Percentiles rank a stretch among this genome's conserved stretches.
Conservation (phyloP, 208 protist species). For the Leishmania major region DNA sequence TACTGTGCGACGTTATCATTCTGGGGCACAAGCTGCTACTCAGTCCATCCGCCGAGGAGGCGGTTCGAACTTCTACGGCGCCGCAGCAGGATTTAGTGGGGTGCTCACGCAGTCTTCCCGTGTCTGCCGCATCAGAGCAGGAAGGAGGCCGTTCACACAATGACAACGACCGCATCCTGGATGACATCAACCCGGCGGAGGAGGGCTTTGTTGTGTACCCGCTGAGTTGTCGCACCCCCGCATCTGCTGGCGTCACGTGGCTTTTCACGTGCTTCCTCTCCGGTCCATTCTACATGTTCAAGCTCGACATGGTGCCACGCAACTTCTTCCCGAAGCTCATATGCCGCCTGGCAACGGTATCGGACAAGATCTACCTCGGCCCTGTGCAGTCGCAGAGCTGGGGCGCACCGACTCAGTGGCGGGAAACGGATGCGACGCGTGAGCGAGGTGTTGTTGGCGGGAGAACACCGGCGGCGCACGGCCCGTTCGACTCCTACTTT, state of each 20-base stretch:
- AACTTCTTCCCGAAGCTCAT: conserved; percentile 80
- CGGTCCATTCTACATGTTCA: conserved; percentile 85
- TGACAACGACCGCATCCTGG: not conserved
- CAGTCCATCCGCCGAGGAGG: conserved; percentile 3
- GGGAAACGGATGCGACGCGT: not conserved
- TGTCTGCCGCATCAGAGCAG: not conserved
- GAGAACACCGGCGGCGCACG: not conserved
- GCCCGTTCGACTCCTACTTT: conserved; percentile 11
- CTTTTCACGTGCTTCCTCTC: conserved; percentile 65
- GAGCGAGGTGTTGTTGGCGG: not conserved
- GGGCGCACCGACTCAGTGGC: conserved; percentile 2
- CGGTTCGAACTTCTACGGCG: not conserved
- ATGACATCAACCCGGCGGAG: conserved; percentile 5
- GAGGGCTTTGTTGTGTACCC: conserved; percentile 77
- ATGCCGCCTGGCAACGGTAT: conserved; percentile 48
- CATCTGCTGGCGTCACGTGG: conserved; percentile 57
- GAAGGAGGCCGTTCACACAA: not conserved
- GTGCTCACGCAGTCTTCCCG: not conserved
- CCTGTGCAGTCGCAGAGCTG: conserved; percentile 34
- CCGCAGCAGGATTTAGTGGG: not conserved
- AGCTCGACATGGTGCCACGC: conserved; percentile 68
- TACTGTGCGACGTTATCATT: conserved; percentile 32
- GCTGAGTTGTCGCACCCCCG: conserved; percentile 42
- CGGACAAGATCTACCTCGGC: conserved; percentile 61
- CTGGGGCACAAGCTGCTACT: conserved; percentile 28